Conservation (phyloP, 2,329 filamentous ascomycete genomes). For the Colletotrichum godetiae region DNA sequence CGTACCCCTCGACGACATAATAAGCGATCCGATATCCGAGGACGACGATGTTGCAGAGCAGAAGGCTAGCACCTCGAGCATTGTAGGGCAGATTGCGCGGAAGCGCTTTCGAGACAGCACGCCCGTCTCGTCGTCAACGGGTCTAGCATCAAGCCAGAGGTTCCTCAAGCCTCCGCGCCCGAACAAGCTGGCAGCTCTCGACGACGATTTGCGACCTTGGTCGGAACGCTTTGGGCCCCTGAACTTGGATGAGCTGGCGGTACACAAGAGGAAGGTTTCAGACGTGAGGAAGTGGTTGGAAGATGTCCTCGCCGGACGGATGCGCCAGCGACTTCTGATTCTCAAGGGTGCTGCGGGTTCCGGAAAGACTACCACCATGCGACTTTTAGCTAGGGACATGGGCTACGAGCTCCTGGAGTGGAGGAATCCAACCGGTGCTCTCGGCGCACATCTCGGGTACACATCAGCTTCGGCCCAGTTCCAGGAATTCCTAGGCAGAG, state of each 20-base stretch:
- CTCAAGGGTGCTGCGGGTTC: constrained; percentile 92
- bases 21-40: constrained; percentile 69
- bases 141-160: constrained; percentile 57
- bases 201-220: constrained; percentile 80
- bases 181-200: constrained; percentile 43
- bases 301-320: constrained; percentile 73
- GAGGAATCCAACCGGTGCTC: constrained; percentile 80
- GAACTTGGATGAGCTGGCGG: constrained; percentile 85
- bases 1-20: constrained; percentile 59
- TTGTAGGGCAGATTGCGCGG: constrained; percentile 66
- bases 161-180: constrained; percentile 59
- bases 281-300: constrained; percentile 89
- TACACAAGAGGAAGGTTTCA: constrained; percentile 92
- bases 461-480: constrained; percentile 84
- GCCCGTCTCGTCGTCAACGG: background rate
- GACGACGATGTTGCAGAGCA: constrained; percentile 67
- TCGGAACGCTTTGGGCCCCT: constrained; percentile 83
- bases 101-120: constrained; percentile 60
- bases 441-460: constrained; percentile 69
- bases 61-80: constrained; percentile 62
- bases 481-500: constrained; percentile 88
- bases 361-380: constrained; percentile 91
- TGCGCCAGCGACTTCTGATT: constrained; percentile 80
- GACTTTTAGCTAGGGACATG: constrained; percentile 81
- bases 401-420: constrained; percentile 85